Evolutionary conservation across 495 filamentous ascomycete species (phyloP), one percentile per base, ranked within the genome.

Genomic region (Talaromyces stipitatus): DNA sequence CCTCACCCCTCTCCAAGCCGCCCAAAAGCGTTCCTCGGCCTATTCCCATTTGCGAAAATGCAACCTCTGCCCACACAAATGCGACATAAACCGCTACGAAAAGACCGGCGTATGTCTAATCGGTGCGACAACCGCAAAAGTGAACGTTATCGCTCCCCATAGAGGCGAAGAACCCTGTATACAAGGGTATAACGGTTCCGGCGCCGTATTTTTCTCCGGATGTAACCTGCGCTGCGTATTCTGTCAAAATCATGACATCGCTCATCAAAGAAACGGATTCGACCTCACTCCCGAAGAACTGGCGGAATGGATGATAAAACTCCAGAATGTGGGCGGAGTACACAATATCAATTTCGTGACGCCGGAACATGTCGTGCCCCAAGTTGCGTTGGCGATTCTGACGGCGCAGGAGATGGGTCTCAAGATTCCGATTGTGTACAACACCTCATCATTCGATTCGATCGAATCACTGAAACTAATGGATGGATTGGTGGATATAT

Each of bases 321-420:
- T 94, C 16, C 87, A 91, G 62, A 14, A 60, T 9, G 73, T 87
- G 2, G 87, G 87, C 4, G 70, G 77, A 9, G 85, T 86, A 3
- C 86, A 90, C 69, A 94, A 90, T 61, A 89, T 91, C 73, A 90
- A 94, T 64, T 78, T 89, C 7, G 78, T 89, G 45, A 89, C 85
- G 2, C 86, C 86, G 0, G 87, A 90, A 66, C 87, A 89, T 64
- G 86, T 91, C 26, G 88, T 90, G 1, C 87, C 88, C 1, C 87
- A 91, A 60, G 86, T 90, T 7, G 86, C 79, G 4, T 70, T 90
- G 8, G 81, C 79, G 3, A 88, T 91, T 61, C 68, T 92, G 14
- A 75, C 84, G 23, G 87, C 88, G 0, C 68, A 77, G 11, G 82
- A 87, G 7, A 72, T 85, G 41, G 88, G 88, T 1, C 72, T 91